Percentiles rank a stretch among this genome's conserved stretches.
Evolutionary conservation across 257 asterid genomes (phyloP).

Genomic region (Gynochthodes officinalis): DNA sequence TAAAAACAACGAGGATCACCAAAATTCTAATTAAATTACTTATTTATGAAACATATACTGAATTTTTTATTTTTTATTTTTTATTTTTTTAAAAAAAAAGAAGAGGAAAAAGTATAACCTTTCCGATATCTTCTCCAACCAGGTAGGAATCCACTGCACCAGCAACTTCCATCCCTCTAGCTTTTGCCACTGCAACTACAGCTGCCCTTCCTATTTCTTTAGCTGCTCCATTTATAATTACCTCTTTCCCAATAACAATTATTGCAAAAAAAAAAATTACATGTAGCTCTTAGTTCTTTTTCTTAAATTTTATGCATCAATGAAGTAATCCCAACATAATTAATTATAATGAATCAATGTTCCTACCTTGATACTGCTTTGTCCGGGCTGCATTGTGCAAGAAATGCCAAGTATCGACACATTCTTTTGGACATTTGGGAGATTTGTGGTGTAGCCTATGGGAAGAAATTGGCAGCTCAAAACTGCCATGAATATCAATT

Average conservation of each 20-base stretch:
- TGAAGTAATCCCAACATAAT: background rate
- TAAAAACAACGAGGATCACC: slow-evolving; percentile 1
- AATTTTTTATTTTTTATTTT: no score
- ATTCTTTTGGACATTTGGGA: background rate
- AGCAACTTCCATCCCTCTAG: slow-evolving; percentile 92
- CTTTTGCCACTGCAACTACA: slow-evolving; percentile 72
- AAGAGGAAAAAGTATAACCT: slow-evolving; percentile 29
- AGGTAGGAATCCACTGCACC: slow-evolving; percentile 76
- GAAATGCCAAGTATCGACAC: slow-evolving; percentile 25
- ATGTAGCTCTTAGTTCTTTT: slow-evolving; percentile 15
- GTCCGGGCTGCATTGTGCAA: slow-evolving; percentile 56
- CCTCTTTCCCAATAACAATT: slow-evolving; percentile 34
- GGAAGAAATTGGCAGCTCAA: slow-evolving; percentile 50
- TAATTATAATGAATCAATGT: background rate
- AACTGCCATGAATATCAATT: slow-evolving; percentile 40
- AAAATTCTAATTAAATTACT: no score
- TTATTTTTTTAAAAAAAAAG: background rate
- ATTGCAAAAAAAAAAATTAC: background rate
- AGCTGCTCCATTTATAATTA: slow-evolving; percentile 82
- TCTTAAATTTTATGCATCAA: background rate
- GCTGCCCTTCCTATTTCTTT: slow-evolving; percentile 91
- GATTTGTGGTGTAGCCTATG: slow-evolving; percentile 15
- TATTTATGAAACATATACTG: no score
- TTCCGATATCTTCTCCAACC: slow-evolving; percentile 81
- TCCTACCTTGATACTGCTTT: slow-evolving; percentile 60